Evolutionary conservation across 179 eudicot species (phyloP).

Genomic region (Beta lomatogona): DNA sequence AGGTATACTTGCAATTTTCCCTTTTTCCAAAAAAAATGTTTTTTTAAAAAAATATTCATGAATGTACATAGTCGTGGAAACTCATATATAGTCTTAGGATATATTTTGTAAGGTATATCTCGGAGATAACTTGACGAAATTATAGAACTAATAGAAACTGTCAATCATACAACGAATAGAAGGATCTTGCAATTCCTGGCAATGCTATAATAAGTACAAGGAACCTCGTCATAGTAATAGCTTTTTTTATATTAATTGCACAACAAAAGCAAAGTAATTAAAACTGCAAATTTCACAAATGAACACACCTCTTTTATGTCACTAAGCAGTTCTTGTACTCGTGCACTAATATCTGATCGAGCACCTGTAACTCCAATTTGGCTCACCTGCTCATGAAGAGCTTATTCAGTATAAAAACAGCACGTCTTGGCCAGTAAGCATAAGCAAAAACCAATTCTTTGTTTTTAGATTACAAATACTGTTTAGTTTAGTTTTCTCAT

Average conservation of each 20-base stretch:
- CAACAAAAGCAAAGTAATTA: not conserved
- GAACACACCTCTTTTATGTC: constrained; percentile 81
- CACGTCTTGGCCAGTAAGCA: not conserved
- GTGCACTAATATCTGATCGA: constrained; percentile 67
- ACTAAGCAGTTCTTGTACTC: constrained; percentile 67
- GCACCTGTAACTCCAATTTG: constrained; percentile 95
- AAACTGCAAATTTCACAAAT: constrained; percentile 10
- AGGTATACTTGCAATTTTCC: too few species aligned
- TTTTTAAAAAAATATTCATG: too few species aligned
- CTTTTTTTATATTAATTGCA: too few species aligned
- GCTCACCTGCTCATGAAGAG: constrained; percentile 61
- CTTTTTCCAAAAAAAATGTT: too few species aligned
- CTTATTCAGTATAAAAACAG: constrained; percentile 15
- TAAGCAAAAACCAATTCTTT: not conserved
- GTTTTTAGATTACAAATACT: not conserved
- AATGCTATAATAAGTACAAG: not conserved
- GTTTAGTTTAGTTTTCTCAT: not conserved
- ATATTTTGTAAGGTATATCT: too few species aligned
- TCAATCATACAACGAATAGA: not conserved
- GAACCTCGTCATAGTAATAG: too few species aligned
- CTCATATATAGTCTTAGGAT: too few species aligned
- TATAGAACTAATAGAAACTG: not conserved
- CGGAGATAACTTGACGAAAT: not conserved
- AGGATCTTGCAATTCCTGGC: not conserved
- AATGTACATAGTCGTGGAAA: too few species aligned